Percentiles rank a stretch among this genome's conserved stretches.
Evolutionary conservation across 2,329 filamentous ascomycete genomes (phyloP).

Genomic region (Colletotrichum sp.): DNA sequence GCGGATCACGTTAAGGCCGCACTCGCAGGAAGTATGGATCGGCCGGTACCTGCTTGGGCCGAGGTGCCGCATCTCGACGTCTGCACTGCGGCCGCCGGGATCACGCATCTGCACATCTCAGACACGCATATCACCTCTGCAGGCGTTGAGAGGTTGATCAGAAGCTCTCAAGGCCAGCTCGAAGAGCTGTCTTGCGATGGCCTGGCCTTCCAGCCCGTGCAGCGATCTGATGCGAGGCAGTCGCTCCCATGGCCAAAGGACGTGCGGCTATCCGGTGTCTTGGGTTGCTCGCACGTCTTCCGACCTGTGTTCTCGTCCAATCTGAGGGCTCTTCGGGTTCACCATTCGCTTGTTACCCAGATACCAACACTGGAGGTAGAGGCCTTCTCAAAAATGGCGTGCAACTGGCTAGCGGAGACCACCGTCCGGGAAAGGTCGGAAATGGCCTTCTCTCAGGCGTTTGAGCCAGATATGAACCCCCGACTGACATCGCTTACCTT

Average conservation of each 20-base stretch:
- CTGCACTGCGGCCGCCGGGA: conserved; percentile 30
- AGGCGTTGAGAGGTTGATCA: conserved; percentile 49
- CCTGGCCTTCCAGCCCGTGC: conserved; percentile 26
- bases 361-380: conserved; percentile 49
- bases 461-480: conserved; percentile 62
- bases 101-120: conserved; percentile 62
- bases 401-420: conserved; percentile 50
- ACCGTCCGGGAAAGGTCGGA: conserved; percentile 46
- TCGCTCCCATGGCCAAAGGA: conserved; percentile 30
- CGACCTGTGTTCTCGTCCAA: conserved; percentile 59
- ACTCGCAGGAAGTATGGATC: conserved; percentile 9
- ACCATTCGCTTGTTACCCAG: conserved; percentile 65
- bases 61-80: conserved; percentile 25
- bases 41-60: not conserved
- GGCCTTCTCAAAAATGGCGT: conserved; percentile 37
- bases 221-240: not conserved
- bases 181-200: conserved; percentile 58
- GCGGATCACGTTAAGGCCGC: conserved; percentile 32
- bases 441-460: conserved; percentile 50
- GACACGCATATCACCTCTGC: conserved; percentile 50
- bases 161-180: conserved; percentile 47
- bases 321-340: conserved; percentile 56
- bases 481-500: conserved; percentile 58
- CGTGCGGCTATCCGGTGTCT: conserved; percentile 44
- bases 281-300: conserved; percentile 52